Evolutionary conservation across 768 basidiomycete species (phyloP).

Genomic region (Omphalotus guepiniiformis): DNA sequence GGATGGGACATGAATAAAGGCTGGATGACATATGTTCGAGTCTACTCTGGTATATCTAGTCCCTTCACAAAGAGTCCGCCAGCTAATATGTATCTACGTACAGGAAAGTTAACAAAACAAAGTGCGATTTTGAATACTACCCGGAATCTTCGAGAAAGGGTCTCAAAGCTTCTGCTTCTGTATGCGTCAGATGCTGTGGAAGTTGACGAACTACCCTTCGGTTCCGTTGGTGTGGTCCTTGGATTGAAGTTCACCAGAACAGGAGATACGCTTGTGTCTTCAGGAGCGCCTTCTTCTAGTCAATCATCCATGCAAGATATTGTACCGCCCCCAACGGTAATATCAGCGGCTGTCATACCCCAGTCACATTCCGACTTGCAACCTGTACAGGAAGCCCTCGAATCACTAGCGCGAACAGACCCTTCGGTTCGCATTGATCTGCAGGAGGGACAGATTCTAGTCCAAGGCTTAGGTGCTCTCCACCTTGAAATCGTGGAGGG

Average conservation of each 20-base stretch:
- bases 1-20: constrained; percentile 76
- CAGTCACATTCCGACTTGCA: constrained; percentile 74
- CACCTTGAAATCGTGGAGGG: constrained; percentile 88
- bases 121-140: constrained; percentile 59
- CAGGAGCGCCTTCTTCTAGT: constrained; percentile 33
- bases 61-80: no score
- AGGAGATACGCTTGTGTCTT: constrained; percentile 76
- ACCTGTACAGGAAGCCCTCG: constrained; percentile 73
- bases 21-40: constrained; percentile 91
- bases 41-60: constrained; percentile 85
- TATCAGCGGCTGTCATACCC: constrained; percentile 79
- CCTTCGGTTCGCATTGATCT: constrained; percentile 80
- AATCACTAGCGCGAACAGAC: constrained; percentile 75
- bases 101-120: constrained; percentile 68
- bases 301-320: constrained; percentile 55
- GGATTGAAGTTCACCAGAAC: constrained; percentile 83
- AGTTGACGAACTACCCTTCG: constrained; percentile 75
- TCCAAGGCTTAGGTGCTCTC: constrained; percentile 80
- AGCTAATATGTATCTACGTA: no score
- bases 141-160: constrained; percentile 65
- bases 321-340: constrained; percentile 75
- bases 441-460: constrained; percentile 78
- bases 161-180: constrained; percentile 69
- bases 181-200: constrained; percentile 76
- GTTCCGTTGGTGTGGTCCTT: constrained; percentile 80